phyloP scores from a whole-genome alignment of 2,329 filamentous ascomycete genomes.

The Penicillium decumbens region DNA sequence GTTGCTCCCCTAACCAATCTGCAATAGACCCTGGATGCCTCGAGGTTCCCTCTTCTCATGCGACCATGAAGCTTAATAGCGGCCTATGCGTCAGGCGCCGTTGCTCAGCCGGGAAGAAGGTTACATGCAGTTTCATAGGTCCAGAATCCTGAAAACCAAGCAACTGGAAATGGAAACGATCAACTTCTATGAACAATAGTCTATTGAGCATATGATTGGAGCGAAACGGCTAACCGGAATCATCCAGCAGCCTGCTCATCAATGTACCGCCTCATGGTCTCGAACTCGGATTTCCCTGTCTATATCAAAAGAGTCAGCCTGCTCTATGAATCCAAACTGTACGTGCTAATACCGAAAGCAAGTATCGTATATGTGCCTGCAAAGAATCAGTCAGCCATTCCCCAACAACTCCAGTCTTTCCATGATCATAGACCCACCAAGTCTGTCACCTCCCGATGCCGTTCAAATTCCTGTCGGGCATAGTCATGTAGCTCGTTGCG shows the following conservation, averaged over 20 bases:
- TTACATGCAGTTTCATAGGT: background rate
- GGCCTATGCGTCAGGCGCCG: no score
- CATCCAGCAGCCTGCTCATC: conserved; percentile 39
- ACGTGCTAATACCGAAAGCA: conserved; percentile 37
- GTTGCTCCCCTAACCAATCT: no score
- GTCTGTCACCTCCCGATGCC: conserved; percentile 42
- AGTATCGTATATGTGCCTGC: conserved; percentile 44
- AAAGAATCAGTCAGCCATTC: background rate
- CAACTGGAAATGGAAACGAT: background rate
- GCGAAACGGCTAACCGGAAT: background rate
- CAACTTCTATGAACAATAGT: background rate
- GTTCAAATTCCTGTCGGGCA: conserved; percentile 43
- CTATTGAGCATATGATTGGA: background rate
- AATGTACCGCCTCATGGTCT: conserved; percentile 46
- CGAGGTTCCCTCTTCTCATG: no score
- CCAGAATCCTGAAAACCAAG: background rate
- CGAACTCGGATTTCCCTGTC: conserved; percentile 46
- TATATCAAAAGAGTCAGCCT: conserved; percentile 13
- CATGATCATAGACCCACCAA: conserved; percentile 28
- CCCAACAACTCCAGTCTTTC: background rate
- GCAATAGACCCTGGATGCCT: no score
- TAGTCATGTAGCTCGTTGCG: conserved; percentile 41
- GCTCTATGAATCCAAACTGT: background rate
- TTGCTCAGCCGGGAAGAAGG: no score
- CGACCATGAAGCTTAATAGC: no score